Base-by-base conservation (phyloP, 306 rosid species). In the Prunus campanulata region DNA sequence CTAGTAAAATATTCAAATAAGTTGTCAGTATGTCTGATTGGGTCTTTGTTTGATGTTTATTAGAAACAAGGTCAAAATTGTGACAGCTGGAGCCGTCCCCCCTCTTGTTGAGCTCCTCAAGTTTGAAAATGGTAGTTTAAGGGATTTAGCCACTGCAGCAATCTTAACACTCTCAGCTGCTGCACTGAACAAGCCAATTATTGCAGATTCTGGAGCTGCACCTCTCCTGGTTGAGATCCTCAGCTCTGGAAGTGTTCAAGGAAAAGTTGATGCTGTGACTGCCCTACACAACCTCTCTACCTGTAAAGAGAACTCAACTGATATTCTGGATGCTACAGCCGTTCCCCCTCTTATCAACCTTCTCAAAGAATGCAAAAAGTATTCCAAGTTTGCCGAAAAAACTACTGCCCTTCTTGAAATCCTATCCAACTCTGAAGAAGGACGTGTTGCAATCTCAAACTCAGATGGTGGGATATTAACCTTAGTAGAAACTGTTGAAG, bases 141-240 rank as follows among this genome's bases (percentile, higher is more conserved):
- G 90, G 85, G 98, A 93, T 64, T 76, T 89, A 77, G 96, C 98
- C 59, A 89, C 98, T 5, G 98, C 98, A 29, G 96, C 98, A 57
- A 88, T 91, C 84, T 81, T 93, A 72, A 84, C 96, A 18, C 93
- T 93, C 47, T 93, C 98, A 2, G 93, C 97, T 59, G 93, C 96
- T 79, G 84, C 86, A 32, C 64, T 86, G 57, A 93, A 93, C 91
- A 89, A 91, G 84, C 87, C 93, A 10, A 81, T 83, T 24, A 93
- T 93, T 78, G 89, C 81, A 65, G 85, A 91, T 48, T 88, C 98
- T 50, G 98, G 98, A 74, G 95, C 93, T 25, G 88, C 90, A 66
- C 94, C 98, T 70, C 91, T 91, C 51, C 90, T 93, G 78, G 89
- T 93, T 71, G 93, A 84, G 87, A 91, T 88, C 84, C 98, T 91